phyloP scores from a whole-genome alignment of 1,284 basidiomycete species.

The Trichosporon sp. region DNA sequence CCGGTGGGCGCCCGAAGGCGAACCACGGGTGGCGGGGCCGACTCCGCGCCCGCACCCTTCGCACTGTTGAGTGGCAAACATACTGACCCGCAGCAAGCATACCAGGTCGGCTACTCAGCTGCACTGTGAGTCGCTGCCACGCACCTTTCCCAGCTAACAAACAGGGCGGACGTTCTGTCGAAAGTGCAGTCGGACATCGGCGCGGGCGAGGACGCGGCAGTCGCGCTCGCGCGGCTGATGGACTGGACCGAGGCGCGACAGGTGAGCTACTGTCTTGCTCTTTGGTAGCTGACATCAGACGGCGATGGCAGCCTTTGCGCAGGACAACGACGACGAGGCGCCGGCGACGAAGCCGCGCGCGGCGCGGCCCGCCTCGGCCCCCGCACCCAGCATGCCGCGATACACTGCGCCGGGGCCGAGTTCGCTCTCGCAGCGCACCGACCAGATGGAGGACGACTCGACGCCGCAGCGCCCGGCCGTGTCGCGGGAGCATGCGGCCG shows the following conservation, averaged over 20 bases:
- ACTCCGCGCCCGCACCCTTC: no score
- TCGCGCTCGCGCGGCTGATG: conserved; percentile 47
- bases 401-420: conserved; percentile 1
- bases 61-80: not conserved
- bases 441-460: not conserved
- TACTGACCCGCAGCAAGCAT: conserved; percentile 44
- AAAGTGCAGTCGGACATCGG: conserved; percentile 45
- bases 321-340: conserved; percentile 36
- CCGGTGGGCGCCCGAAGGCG: no score
- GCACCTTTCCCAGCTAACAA: conserved; percentile 5
- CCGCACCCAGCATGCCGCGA: conserved; percentile 1
- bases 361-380: not conserved
- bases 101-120: conserved; percentile 49
- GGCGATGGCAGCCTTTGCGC: conserved; percentile 42
- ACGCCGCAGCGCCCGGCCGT: not conserved
- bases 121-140: conserved; percentile 38
- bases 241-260: conserved; percentile 51
- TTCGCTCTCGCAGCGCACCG: not conserved
- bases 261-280: conserved; percentile 30
- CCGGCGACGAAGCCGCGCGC: conserved; percentile 1
- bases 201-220: conserved; percentile 40
- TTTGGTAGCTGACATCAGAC: conserved; percentile 22
- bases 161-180: conserved; percentile 43
- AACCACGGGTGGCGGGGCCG: no score
- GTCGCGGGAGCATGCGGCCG: not conserved